phyloP scores from a whole-genome alignment of 2,329 filamentous ascomycete genomes.

The Cryphonectria parasitica region DNA sequence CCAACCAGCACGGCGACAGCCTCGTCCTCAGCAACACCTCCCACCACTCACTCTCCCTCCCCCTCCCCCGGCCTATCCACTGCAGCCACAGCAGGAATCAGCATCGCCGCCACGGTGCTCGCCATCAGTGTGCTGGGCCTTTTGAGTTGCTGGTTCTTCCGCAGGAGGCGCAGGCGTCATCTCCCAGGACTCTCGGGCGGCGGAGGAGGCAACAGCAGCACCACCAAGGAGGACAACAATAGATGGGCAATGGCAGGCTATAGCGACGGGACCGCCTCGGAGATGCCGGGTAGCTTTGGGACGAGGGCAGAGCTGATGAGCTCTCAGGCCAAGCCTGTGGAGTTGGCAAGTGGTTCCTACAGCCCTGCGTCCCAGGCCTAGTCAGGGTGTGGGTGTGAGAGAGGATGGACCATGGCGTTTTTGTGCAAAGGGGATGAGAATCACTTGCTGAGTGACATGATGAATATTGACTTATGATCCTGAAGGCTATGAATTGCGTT shows the following conservation, averaged over 20 bases:
- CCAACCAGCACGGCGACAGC: slow-evolving; percentile 4
- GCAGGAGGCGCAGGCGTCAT: slow-evolving; percentile 2
- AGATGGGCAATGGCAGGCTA: not conserved
- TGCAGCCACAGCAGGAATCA: slow-evolving; percentile 16
- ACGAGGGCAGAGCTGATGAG: not conserved
- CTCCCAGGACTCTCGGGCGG: not conserved
- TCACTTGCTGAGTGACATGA: not conserved
- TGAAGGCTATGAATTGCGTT: too few species aligned
- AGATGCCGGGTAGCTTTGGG: not conserved
- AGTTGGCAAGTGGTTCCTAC: not conserved
- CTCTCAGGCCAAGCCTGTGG: not conserved
- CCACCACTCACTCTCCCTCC: not conserved
- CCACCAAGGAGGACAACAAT: not conserved
- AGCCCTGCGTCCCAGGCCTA: not conserved
- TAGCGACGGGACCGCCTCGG: not conserved
- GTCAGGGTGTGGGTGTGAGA: not conserved
- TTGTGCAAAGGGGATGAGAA: not conserved
- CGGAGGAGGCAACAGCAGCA: not conserved
- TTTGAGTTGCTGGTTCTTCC: not conserved
- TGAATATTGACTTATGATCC: not conserved
- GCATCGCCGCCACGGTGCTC: not conserved
- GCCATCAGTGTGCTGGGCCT: not conserved
- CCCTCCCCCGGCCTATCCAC: not conserved
- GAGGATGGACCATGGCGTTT: not conserved
- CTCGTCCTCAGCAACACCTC: not conserved